Base-by-base conservation (phyloP, 441 rosid species). In the Melastoma candidum region DNA sequence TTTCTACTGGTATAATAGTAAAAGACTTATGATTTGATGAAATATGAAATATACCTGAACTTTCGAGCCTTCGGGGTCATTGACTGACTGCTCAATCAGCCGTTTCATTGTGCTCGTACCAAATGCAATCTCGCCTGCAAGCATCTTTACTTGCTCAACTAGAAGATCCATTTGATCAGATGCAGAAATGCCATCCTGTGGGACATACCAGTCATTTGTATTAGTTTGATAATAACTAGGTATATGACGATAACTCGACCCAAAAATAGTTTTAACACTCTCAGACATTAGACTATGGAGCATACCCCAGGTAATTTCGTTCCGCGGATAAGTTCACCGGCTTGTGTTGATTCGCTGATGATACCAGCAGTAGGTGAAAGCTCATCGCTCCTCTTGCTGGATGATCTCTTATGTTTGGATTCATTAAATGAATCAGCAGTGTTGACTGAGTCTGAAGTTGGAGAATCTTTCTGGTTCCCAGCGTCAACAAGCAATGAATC, bases 91-190 rank as follows among this genome's bases (percentile, higher is more conserved):
- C 68, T 87, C 99, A 56, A 84, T 77, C 63, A 87, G 70, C 60
- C 99, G 98, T 73, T 95, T 95, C 56, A 95, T 80, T 57, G 97
- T 90, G 72, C 99, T 95, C 10, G 79, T 81, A 71, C 98, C 72
- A 64, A 95, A 85, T 48, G 98, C 99, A 66, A 95, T 81, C 77
- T 95, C 99, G 66, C 85, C 99, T 54, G 99, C 97, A 70, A 90
- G 95, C 97, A 95, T 85, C 74, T 95, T 95, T 61, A 90, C 97
- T 75, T 95, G 99, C 79, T 95, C 98, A 48, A 78, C 95, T 25
- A 87, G 78, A 66, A 95, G 98, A 65, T 95, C 99, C 78, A 85
- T 95, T 81, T 95, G 92, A 75, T 95, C 98, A 48, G 90, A 79
- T 51, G 45, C 57, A n/a, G 97, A 70, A 72, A 90, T 71, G 64